Base-by-base conservation (phyloP, 2,329 filamentous ascomycete genomes). In the Fusarium tupiense region DNA sequence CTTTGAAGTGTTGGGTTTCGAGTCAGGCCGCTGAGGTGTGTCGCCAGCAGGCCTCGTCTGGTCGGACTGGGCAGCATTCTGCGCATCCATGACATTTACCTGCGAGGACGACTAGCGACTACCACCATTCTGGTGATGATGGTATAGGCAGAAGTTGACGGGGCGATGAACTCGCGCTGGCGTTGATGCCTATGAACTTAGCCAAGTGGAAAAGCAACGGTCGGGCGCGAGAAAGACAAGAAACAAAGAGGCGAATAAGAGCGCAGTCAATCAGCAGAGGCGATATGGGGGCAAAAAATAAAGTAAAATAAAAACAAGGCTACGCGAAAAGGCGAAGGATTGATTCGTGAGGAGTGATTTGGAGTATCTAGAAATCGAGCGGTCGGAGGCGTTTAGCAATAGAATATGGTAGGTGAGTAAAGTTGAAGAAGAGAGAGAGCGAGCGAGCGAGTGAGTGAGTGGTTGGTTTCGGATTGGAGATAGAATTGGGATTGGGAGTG, bases 81-180 rank as follows among this genome's bases (percentile, higher is more conserved):
- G 89, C 88, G 88, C 88, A 90, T 91, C 89, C 89, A 91, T 91
- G 86, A 86, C 89, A 90, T 89, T 89, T 87, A 90, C 87, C 87
- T 87, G 81, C 81, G 82, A 82, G 82, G 84, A 80, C 80, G 79
- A 81, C 82, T 78, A 82, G 85, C 85, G 84, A 83, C 85, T 85
- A 87, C 85, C 86, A 90, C 86, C 88, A 90, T 90, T 84, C 85
- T 90, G 88, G 86, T 83, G 75, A 79, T 78, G 75, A 75, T 69
- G 70, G 67, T 71, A 67, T 72, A 49, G 59, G 66, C 75, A 63
- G 62, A 47, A 56, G 64, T 63, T 61, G 71, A 69, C 35, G 70
- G 59, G 72, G 76, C 77, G 77, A 79, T 77, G 71, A 73, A 78
- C 74, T 76, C 77, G 77, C 77, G 76, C 67, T 59, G 67, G 50